These are phyloP conservation scores for Chamaenerion angustifolium DNA, from an alignment of 345 rosid genomes.

Conservation along the genomic window DNA sequence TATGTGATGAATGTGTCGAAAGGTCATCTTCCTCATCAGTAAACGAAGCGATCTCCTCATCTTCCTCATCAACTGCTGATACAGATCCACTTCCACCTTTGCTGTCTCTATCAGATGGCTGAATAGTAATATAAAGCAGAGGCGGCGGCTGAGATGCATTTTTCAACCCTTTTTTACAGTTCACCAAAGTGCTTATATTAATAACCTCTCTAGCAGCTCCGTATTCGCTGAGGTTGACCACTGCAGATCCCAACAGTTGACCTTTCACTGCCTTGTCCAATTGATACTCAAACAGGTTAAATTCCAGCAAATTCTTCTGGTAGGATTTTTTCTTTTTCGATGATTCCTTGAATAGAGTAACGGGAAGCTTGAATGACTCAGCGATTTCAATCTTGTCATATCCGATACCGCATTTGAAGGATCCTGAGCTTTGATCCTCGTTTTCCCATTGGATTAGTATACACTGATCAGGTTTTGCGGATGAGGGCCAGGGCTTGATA, in stretches of 20 bases:
- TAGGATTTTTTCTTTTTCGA: conserved; percentile 39
- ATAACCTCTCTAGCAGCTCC: conserved; percentile 39
- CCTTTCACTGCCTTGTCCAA: conserved; percentile 51
- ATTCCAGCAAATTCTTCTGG: conserved; percentile 60
- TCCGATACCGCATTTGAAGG: conserved; percentile 30
- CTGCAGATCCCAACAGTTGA: conserved; percentile 66
- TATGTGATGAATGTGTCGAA: conserved; percentile 39
- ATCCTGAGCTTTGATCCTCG: conserved; percentile 55
- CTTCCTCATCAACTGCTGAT: conserved; percentile 48
- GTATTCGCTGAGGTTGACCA: conserved; percentile 64
- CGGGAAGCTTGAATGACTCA: conserved; percentile 44
- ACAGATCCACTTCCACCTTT: conserved; percentile 47
- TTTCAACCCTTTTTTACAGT: conserved; percentile 48
- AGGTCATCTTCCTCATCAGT: conserved; percentile 66
- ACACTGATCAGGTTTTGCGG: conserved; percentile 29
- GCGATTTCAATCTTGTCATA: conserved; percentile 55
- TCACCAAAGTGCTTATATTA: conserved; percentile 36
- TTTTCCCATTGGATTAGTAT: conserved; percentile 72
- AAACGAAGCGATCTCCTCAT: conserved; percentile 56
- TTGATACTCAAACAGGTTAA: conserved; percentile 51
- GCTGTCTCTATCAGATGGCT: conserved; percentile 42
- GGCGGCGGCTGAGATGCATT: conserved; percentile 31
- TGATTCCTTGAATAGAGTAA: conserved; percentile 33
- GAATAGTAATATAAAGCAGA: conserved; percentile 44
- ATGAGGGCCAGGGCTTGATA: conserved; percentile 78